phyloP scores from a whole-genome alignment of 495 filamentous ascomycete species.

The Hyphodiscus hymeniophilus region DNA sequence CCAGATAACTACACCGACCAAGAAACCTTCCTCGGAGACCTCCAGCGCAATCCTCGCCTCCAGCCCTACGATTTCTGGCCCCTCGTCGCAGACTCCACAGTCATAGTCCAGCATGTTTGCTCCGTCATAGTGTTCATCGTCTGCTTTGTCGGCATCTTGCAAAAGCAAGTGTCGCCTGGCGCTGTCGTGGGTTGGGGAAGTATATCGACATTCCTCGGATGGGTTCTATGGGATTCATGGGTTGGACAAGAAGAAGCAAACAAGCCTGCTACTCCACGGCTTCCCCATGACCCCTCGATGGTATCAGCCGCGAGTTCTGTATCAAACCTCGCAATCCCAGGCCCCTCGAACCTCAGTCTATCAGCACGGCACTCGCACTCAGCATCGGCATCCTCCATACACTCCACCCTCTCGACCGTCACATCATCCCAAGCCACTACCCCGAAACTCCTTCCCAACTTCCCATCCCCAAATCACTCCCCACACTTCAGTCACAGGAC shows the following conservation, averaged over 20 bases:
- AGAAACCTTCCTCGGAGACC: slow-evolving; percentile 87
- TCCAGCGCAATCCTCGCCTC: slow-evolving; percentile 90
- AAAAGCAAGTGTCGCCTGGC: slow-evolving; percentile 75
- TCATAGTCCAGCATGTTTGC: slow-evolving; percentile 94
- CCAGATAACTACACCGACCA: slow-evolving; percentile 98
- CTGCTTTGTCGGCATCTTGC: slow-evolving; percentile 85
- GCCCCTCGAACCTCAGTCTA: slow-evolving; percentile 6
- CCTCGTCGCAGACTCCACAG: slow-evolving; percentile 86
- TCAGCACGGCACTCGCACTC: slow-evolving; percentile 23
- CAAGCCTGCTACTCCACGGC: slow-evolving; percentile 19
- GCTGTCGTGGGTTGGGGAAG: slow-evolving; percentile 80
- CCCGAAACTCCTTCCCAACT: slow-evolving; percentile 19
- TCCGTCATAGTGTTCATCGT: slow-evolving; percentile 91
- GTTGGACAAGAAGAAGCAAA: slow-evolving; percentile 49
- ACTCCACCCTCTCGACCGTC: slow-evolving; percentile 8
- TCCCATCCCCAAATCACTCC: slow-evolving; percentile 10
- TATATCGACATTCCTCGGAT: slow-evolving; percentile 75
- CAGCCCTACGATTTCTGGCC: slow-evolving; percentile 98
- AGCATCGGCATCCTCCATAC: slow-evolving; percentile 22
- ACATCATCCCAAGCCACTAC: slow-evolving; percentile 12
- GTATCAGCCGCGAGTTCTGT: slow-evolving; percentile 33
- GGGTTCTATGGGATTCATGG: slow-evolving; percentile 90
- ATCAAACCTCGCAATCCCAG: slow-evolving; percentile 28
- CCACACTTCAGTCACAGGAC: slow-evolving; percentile 47
- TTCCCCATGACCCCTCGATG: slow-evolving; percentile 26